Evolutionary conservation across 1,284 basidiomycete species (phyloP), one percentile per base, ranked within the genome.

Genomic region (Cryptococcus neoformans): DNA sequence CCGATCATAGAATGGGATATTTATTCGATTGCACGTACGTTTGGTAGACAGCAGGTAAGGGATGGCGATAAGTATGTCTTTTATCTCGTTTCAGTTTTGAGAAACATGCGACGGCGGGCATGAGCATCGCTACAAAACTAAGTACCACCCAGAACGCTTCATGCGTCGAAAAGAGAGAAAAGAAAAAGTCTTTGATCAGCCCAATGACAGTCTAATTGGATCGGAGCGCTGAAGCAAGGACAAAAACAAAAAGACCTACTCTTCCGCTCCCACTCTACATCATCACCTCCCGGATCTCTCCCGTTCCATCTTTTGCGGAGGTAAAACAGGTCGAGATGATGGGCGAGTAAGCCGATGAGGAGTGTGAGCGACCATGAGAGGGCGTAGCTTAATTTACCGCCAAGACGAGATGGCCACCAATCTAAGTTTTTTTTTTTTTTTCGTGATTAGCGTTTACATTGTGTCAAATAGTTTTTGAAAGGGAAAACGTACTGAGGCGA

Each of bases 251-350:
- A n/a, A 37, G 21, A 10, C 66, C 72, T 63, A 73, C 82, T 83
- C 68, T 84, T 84, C 6, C 82, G 69, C 66, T 83, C 80, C 82
- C 82, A 83, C 58, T 84, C 81, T 7, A 80, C 73, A 48, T 72
- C 66, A 38, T 74, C 70, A 21, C 21, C 21, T 5, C 56, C 60
- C 1, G 59, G 65, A 49, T 69, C 69, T 21, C 60, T 50, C 6
- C 50, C 58, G 10, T 50, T 38, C 62, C 58, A 67, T 49, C 62
- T 64, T 53, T 54, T 70, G 57, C 70, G 61, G 36, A 76, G 50
- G 10, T 64, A 58, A 61, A 81, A 79, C 36, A 79, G 63, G 59
- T 81, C 76, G 6, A 79, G 69, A 42, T 78, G 69, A 68, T 83
- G 82, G 4, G 81, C 70, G 2, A 74, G 50, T 36, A 77, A 77